These are phyloP conservation scores for Gaillardinia entomophila DNA, from an alignment of 805 yeast species.

Conservation along the genomic window DNA sequence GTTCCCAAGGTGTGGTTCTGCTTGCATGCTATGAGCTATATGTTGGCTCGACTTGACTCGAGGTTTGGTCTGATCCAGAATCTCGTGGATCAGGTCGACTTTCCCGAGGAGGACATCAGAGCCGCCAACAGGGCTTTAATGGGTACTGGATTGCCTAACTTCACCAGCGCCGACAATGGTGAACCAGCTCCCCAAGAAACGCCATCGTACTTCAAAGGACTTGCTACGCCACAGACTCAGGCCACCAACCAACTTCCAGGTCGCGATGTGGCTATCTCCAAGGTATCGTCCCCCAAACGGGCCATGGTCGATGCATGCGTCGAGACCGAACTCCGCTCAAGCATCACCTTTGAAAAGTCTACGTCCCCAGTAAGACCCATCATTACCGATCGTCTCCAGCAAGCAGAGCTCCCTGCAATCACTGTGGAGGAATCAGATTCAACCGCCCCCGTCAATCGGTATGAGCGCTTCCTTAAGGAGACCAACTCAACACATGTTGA, in stretches of 20 bases:
- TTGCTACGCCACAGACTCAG: background rate
- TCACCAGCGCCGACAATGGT: slow-evolving; percentile 38
- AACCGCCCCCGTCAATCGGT: no score
- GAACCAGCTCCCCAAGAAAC: slow-evolving; percentile 9
- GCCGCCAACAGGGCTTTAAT: slow-evolving; percentile 63
- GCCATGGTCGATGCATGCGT: background rate
- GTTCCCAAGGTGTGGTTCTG: slow-evolving; percentile 93
- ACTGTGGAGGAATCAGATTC: no score
- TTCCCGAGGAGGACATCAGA: slow-evolving; percentile 63
- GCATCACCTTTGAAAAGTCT: background rate
- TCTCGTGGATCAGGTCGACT: slow-evolving; percentile 56
- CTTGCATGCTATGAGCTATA: slow-evolving; percentile 78
- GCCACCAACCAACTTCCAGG: background rate
- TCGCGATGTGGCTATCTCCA: background rate
- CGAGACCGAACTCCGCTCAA: background rate
- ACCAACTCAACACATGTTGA: no score
- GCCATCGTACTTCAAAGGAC: background rate
- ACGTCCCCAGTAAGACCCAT: background rate
- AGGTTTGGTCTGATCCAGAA: slow-evolving; percentile 57
- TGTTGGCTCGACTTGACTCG: slow-evolving; percentile 51
- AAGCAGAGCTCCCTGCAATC: no score
- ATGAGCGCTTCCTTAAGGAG: background rate
- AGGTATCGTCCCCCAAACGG: background rate
- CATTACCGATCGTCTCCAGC: no score
- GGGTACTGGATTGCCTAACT: slow-evolving; percentile 73